These are phyloP conservation scores for Naematelia encephala DNA, from an alignment of 768 basidiomycete species.

Conservation along the genomic window DNA sequence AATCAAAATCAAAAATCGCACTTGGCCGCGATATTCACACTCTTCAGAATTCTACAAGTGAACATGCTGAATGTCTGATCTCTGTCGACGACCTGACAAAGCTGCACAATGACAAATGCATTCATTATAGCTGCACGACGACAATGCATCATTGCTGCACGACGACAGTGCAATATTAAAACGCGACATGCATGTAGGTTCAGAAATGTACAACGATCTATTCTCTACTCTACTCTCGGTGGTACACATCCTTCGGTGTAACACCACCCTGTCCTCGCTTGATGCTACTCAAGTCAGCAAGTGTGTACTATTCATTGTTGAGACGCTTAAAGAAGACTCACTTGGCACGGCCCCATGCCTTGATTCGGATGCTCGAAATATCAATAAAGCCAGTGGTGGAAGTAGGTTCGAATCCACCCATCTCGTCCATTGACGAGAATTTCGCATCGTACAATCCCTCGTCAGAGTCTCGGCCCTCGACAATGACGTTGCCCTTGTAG, in stretches of 20 bases:
- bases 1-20: too few relatives aligned
- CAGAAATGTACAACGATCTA: slow-evolving; percentile 8
- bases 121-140: too few relatives aligned
- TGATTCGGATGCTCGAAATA: slow-evolving; percentile 96
- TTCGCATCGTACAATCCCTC: slow-evolving; percentile 92
- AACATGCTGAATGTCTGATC: too few relatives aligned
- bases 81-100: too few relatives aligned
- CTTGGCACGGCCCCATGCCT: slow-evolving; percentile 64
- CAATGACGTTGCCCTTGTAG: slow-evolving; percentile 92
- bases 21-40: too few relatives aligned
- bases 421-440: slow-evolving; percentile 96
- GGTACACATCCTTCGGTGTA: slow-evolving; percentile 71
- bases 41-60: too few relatives aligned
- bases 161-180: too few relatives aligned
- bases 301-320: background rate
- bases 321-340: too few relatives aligned
- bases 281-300: slow-evolving; percentile 48
- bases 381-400: slow-evolving; percentile 95
- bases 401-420: slow-evolving; percentile 95
- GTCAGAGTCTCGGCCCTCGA: slow-evolving; percentile 84
- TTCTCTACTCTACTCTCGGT: slow-evolving; percentile 21
- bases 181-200: background rate
- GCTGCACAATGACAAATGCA: too few relatives aligned
- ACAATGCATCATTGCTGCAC: too few relatives aligned
- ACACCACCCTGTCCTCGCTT: slow-evolving; percentile 80